A percentile compares a stretch with the other conserved stretches of the same genome.
Conservation (phyloP, 2,329 filamentous ascomycete species). For the Diaporthe nobilis region DNA sequence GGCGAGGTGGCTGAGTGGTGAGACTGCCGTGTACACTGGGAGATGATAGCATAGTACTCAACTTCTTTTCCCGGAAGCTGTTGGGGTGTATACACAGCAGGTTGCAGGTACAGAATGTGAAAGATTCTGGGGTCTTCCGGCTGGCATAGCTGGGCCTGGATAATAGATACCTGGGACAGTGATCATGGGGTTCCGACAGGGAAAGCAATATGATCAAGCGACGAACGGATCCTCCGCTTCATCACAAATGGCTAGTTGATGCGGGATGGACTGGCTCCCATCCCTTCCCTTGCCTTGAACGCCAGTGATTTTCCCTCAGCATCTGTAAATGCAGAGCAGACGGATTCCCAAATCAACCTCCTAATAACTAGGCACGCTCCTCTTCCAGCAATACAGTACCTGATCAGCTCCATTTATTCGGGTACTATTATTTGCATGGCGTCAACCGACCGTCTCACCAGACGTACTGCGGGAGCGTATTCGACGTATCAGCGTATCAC, state of each 20-base stretch:
- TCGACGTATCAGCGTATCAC: too few relatives aligned
- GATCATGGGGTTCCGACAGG: not conserved
- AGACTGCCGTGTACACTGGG: constrained; percentile 31
- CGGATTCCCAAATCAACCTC: not conserved
- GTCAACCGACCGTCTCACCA: not conserved
- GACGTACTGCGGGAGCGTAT: not conserved
- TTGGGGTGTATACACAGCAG: too few relatives aligned
- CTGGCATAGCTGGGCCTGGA: not conserved
- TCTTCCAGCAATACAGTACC: not conserved
- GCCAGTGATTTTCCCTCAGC: not conserved
- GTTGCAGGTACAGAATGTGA: not conserved
- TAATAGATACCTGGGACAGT: not conserved
- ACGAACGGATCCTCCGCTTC: not conserved
- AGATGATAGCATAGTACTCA: not conserved
- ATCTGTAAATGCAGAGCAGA: not conserved
- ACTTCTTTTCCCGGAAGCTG: too few relatives aligned
- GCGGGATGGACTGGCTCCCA: not conserved
- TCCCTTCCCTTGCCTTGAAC: not conserved
- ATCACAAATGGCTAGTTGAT: not conserved
- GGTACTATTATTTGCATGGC: not conserved
- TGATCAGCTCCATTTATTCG: not conserved
- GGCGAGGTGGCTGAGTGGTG: constrained; percentile 64
- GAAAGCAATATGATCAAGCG: not conserved
- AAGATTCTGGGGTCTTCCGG: not conserved
- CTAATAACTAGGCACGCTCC: not conserved